phyloP scores from a whole-genome alignment of 2,329 filamentous ascomycete species.

The Xylariales sp. region DNA sequence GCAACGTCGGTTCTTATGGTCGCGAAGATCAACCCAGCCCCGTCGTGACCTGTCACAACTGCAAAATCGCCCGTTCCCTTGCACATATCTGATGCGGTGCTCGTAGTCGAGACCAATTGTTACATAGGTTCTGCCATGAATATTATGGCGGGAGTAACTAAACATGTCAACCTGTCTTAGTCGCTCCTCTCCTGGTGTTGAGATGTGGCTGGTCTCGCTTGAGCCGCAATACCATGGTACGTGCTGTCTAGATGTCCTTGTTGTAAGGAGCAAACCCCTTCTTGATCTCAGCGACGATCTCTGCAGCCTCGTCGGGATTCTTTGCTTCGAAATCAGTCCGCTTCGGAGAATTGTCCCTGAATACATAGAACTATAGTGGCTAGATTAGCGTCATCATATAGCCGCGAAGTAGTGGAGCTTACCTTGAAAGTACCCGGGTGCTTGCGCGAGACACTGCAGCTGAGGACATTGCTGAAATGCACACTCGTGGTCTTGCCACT shows the following conservation, averaged over 20 bases:
- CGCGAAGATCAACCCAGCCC: no score
- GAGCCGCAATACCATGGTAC: no score
- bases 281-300: constrained; percentile 75
- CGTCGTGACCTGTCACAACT: no score
- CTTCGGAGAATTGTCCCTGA: constrained; percentile 71
- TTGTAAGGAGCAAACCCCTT: constrained; percentile 66
- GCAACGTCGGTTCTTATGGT: no score
- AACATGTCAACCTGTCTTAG: no score
- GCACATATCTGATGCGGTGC: no score
- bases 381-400: not conserved
- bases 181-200: no score
- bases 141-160: no score
- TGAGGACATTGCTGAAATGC: constrained; percentile 76
- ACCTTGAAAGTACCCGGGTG: constrained; percentile 79
- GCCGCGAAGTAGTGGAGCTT: constrained; percentile 17
- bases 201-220: no score
- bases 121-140: no score
- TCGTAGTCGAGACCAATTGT: no score
- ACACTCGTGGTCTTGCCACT: constrained; percentile 73
- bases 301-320: constrained; percentile 65
- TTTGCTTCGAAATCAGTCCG: constrained; percentile 82
- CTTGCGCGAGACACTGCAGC: constrained; percentile 74
- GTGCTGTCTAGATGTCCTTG: constrained; percentile 17
- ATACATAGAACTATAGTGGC: constrained; percentile 57
- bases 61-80: no score